Base-by-base conservation (phyloP, 371 early-diverging fungal genomes). In the Thermomucor indicae-seudaticae region DNA sequence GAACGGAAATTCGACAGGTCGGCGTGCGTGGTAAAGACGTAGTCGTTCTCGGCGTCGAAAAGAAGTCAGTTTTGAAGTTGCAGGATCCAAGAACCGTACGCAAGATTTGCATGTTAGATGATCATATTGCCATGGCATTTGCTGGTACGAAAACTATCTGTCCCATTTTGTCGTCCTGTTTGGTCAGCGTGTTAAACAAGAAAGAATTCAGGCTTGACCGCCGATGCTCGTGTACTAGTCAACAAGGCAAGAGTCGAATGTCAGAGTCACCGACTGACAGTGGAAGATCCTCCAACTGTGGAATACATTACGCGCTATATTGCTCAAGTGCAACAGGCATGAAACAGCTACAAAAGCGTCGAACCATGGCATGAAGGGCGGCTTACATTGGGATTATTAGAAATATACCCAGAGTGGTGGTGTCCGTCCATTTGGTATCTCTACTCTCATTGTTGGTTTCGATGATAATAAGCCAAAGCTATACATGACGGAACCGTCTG, bases 351-450 rank as follows among this genome's bases (percentile, higher is more conserved):
- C 31, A 29, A 23, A 23, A 60, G 11, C 47, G 51, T 38, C 29
- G 38, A 20, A 40, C 27, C 7, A 31, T 30, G 31, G 30, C 10
- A 39, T 31, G 25, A 28, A 29, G 3, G 14, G 6, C 29, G 0
- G n/a, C n/a, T 43, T 25, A 22, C 14, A 4, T 16, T 17, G 34
- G 1, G n/a, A 20, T 43, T 10, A 28, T 32, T 58, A 96, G 92
- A 92, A 92, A 90, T 99, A 97, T 80, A 99, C 99, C 31, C 99
- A 99, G 73, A 90, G 92, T 70, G 96, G 96, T 64, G 97, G 98
- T 72, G 91, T 95, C 17, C 89, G 99, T 65, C 99, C 99, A 23
- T 98, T 99, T 74, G 99, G 99, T 60, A 93, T 99, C 49, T 93
- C 96, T 44, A 93, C 96, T 39, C 80, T 99, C 39, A 81, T 99